These are phyloP conservation scores for Phaseolus coccineus DNA, from an alignment of 331 rosid species.

Conservation along the genomic window DNA sequence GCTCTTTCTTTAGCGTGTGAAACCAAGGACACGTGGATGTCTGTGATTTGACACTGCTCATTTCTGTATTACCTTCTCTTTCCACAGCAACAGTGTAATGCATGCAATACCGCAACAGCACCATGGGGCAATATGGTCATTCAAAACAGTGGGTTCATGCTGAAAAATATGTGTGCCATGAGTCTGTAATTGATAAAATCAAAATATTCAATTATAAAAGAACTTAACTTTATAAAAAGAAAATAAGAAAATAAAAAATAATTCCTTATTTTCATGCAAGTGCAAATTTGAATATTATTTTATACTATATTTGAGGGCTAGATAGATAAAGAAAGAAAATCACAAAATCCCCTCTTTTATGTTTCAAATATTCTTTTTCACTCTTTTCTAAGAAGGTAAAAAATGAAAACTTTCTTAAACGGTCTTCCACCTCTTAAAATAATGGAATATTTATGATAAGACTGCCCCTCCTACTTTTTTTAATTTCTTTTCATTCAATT, in stretches of 20 bases:
- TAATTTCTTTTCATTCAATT: background rate
- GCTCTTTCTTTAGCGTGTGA: slow-evolving; percentile 34
- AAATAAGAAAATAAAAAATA: background rate
- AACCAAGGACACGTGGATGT: slow-evolving; percentile 9
- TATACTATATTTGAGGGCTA: background rate
- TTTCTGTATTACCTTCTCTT: background rate
- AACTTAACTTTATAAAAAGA: background rate
- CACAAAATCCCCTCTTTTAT: background rate
- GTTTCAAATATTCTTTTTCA: background rate
- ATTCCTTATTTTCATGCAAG: background rate
- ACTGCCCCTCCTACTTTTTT: background rate
- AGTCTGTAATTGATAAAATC: slow-evolving; percentile 24
- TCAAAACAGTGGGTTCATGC: background rate
- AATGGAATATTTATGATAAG: background rate
- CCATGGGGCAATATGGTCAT: background rate
- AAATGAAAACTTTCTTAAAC: background rate
- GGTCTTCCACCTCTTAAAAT: background rate
- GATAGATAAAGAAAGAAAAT: slow-evolving; percentile 42
- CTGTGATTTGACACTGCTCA: background rate
- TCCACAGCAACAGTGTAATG: background rate
- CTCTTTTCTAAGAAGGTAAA: slow-evolving; percentile 6
- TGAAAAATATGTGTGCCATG: background rate
- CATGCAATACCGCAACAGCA: background rate
- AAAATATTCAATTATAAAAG: slow-evolving; percentile 19
- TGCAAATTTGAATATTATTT: background rate